Conservation (phyloP, 2,329 filamentous ascomycete genomes). For the Endocalyx cinctus region DNA sequence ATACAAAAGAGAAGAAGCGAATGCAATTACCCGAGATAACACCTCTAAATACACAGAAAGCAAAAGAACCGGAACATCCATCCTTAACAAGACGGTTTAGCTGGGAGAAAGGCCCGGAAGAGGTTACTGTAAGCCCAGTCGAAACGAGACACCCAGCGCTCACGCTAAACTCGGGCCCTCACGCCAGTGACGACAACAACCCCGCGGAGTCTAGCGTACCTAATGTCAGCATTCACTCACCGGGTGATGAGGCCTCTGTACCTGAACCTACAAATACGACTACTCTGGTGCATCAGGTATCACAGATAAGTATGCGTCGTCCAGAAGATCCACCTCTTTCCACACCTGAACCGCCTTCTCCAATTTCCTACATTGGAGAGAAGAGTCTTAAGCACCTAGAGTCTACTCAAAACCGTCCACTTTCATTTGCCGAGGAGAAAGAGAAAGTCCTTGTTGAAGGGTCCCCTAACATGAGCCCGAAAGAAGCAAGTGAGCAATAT, state of each 20-base stretch:
- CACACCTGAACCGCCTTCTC: conserved; percentile 37
- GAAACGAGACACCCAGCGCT: conserved; percentile 8
- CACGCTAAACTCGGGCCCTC: conserved; percentile 4
- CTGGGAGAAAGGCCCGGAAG: conserved; percentile 34
- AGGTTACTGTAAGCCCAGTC: conserved; percentile 9
- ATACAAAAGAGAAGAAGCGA: no score
- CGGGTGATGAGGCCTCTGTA: no score
- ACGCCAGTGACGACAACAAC: not conserved
- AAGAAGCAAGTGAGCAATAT: conserved; percentile 34
- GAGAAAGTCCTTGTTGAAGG: conserved; percentile 23
- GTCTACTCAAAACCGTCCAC: conserved; percentile 4
- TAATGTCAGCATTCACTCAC: no score
- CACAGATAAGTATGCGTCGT: conserved; percentile 30
- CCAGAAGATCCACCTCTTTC: conserved; percentile 21
- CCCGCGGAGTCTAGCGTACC: no score
- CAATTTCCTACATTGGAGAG: conserved; percentile 34
- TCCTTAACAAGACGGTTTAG: conserved; percentile 32
- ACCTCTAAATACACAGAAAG: conserved; percentile 15
- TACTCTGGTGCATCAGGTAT: conserved; percentile 31
- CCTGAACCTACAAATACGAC: conserved; percentile 10
- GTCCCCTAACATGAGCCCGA: conserved; percentile 25
- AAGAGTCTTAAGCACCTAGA: conserved; percentile 12
- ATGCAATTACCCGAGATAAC: no score
- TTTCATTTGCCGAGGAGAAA: conserved; percentile 41
- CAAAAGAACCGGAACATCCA: conserved; percentile 5